Evolutionary conservation across 176 grass and related monocot genomes (phyloP).

Genomic region (Musa itinerans): DNA sequence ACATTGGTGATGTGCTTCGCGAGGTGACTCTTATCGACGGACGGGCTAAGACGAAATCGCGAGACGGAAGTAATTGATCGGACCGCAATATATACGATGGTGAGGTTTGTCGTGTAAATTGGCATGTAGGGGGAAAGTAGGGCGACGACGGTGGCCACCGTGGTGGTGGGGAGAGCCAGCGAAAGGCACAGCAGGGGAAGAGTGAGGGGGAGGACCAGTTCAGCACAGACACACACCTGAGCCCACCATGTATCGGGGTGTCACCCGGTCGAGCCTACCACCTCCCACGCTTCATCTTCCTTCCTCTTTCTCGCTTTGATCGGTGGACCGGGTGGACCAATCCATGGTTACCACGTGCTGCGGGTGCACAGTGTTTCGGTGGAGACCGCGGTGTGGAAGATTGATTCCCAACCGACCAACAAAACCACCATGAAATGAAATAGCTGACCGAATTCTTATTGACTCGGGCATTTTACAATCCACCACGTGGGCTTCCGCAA

Average conservation of each 20-base stretch:
- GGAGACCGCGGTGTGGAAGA: not conserved
- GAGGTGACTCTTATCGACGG: too few species aligned
- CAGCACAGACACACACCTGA: slow-evolving; percentile 5
- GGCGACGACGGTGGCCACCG: too few species aligned
- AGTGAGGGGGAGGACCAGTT: not conserved
- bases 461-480: not conserved
- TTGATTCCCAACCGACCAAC: not conserved
- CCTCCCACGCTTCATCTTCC: not conserved
- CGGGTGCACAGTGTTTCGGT: not conserved
- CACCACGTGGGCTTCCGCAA: slow-evolving; percentile 1
- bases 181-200: not conserved
- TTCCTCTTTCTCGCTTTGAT: not conserved
- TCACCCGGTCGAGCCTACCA: not conserved
- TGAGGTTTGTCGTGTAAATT: too few species aligned
- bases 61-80: too few species aligned
- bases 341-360: not conserved
- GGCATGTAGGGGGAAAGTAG: too few species aligned
- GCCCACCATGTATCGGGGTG: not conserved
- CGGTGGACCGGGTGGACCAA: not conserved
- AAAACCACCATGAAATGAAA: not conserved
- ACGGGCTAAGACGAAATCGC: too few species aligned
- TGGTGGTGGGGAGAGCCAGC: not conserved
- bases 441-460: not conserved
- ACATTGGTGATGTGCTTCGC: not conserved
- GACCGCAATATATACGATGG: too few species aligned